Percentiles rank a stretch among this genome's conserved stretches.
phyloP scores from a whole-genome alignment of 1,139 yeast species.

The Candida sanyaensis region DNA sequence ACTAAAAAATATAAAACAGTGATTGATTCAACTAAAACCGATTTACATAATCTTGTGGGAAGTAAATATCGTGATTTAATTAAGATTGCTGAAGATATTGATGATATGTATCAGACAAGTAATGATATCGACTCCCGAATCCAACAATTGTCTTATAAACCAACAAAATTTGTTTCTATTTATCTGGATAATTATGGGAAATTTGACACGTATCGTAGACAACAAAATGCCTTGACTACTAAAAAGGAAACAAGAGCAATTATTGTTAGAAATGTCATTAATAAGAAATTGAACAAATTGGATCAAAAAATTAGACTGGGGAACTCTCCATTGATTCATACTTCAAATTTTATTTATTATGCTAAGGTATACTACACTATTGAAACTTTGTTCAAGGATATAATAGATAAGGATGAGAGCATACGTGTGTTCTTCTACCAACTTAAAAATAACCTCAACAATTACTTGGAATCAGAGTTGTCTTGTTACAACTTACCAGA shows the following conservation, averaged over 20 bases:
- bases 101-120: conserved; percentile 49
- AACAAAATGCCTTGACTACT: conserved; percentile 17
- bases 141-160: conserved; percentile 34
- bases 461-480: conserved; percentile 27
- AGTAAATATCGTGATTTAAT: conserved; percentile 66
- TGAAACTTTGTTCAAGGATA: conserved; percentile 24
- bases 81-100: conserved; percentile 68
- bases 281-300: conserved; percentile 26
- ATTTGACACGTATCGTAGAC: conserved; percentile 23
- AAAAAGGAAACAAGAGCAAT: conserved; percentile 17
- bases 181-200: conserved; percentile 21
- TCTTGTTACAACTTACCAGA: conserved; percentile 21
- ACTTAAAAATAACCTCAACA: conserved; percentile 27
- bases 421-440: conserved; percentile 19
- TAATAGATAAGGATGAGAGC: conserved; percentile 19
- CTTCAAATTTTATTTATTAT: conserved; percentile 33
- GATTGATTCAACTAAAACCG: conserved; percentile 25
- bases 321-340: conserved; percentile 19
- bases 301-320: conserved; percentile 15
- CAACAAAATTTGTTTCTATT: conserved; percentile 32
- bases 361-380: conserved; percentile 39
- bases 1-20: conserved; percentile 29
- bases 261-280: conserved; percentile 31
- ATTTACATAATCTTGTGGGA: conserved; percentile 62
- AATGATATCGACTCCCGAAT: conserved; percentile 27